Evolutionary conservation across 176 grass and related monocot genomes (phyloP).

Genomic region (Oryza punctata): DNA sequence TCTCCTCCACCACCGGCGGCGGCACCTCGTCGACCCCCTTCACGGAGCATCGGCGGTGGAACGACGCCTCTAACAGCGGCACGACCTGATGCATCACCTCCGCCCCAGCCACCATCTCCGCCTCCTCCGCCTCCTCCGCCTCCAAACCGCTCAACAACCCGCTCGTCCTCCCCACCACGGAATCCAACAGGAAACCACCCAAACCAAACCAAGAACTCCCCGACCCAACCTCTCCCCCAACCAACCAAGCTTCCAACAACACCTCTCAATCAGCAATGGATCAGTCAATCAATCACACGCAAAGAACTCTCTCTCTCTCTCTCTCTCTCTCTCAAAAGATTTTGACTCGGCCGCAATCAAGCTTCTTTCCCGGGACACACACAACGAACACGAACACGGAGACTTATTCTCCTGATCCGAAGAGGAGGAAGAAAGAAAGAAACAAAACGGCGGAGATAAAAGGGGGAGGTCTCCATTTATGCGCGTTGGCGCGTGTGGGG

Average conservation of each 20-base stretch:
- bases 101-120: slow-evolving; percentile 81
- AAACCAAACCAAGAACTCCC: slow-evolving; percentile 24
- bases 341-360: not conserved
- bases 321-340: not conserved
- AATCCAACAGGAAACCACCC: not conserved
- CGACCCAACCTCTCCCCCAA: slow-evolving; percentile 28
- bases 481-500: not conserved
- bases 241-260: not conserved
- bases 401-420: slow-evolving; percentile 21
- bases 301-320: not conserved
- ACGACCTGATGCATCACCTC: slow-evolving; percentile 71
- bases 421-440: slow-evolving; percentile 2
- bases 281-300: not conserved
- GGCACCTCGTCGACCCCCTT: slow-evolving; percentile 48
- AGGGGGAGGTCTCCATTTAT: slow-evolving; percentile 35
- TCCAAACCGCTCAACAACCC: slow-evolving; percentile 22
- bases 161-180: not conserved
- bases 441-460: slow-evolving; percentile 12
- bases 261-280: slow-evolving; percentile 3
- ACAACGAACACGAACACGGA: not conserved
- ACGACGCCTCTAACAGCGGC: slow-evolving; percentile 52
- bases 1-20: not conserved
- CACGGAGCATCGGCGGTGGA: slow-evolving; percentile 41
- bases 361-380: not conserved
- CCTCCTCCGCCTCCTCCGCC: slow-evolving; percentile 38